phyloP scores from a whole-genome alignment of 176 grass and related monocot genomes.

The Oryza officinalis region DNA sequence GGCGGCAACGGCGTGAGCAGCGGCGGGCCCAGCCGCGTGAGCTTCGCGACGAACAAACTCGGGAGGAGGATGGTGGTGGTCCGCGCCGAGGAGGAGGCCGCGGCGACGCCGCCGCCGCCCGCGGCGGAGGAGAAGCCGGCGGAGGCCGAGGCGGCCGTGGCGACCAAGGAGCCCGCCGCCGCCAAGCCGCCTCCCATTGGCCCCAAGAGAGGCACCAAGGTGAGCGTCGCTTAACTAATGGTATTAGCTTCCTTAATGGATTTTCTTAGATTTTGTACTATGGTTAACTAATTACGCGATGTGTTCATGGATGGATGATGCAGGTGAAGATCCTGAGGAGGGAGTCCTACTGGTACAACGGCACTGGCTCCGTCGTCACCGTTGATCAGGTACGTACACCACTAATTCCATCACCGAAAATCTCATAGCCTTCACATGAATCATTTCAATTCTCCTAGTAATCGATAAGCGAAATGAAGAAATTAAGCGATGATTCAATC shows the following conservation, averaged over 20 bases:
- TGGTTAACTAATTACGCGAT: not conserved
- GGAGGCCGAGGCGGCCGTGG: slow-evolving; percentile 37
- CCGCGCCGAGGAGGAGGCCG: slow-evolving; percentile 52
- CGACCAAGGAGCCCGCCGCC: slow-evolving; percentile 49
- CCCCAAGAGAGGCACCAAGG: slow-evolving; percentile 79
- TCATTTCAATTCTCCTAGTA: not conserved
- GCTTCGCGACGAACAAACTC: slow-evolving; percentile 38
- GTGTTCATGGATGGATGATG: not conserved
- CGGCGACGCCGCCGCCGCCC: slow-evolving; percentile 31
- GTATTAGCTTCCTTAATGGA: not conserved
- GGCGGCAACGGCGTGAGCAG: slow-evolving; percentile 12
- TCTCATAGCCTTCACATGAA: too few relatives aligned
- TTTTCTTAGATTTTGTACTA: not conserved
- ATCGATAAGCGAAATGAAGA: not conserved
- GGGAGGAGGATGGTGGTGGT: slow-evolving; percentile 59
- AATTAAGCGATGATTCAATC: too few relatives aligned
- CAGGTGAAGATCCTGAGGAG: slow-evolving; percentile 96
- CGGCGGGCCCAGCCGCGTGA: slow-evolving; percentile 41
- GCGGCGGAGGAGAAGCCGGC: not conserved
- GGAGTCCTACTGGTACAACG: slow-evolving; percentile 97
- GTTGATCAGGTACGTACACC: slow-evolving; percentile 71
- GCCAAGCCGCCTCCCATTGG: slow-evolving; percentile 78
- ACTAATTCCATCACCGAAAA: too few relatives aligned
- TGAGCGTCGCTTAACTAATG: not conserved
- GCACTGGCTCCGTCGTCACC: slow-evolving; percentile 71